Evolutionary conservation across 805 yeast species (phyloP), one percentile per base, ranked within the genome.

Genomic region (Saturnispora zaruensis): DNA sequence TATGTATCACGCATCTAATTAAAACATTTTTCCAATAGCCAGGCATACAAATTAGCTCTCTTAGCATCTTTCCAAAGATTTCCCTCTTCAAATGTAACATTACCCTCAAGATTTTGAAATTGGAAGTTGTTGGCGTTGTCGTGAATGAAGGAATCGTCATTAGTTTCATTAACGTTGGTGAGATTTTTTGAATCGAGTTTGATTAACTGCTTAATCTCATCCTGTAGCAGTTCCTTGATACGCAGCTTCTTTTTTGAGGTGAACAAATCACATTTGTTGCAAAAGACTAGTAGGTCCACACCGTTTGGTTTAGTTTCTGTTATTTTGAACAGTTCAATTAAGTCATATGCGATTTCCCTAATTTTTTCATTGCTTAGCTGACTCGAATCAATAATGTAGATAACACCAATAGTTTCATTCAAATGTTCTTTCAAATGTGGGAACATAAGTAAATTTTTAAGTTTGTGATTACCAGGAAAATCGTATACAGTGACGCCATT

Each of bases 391-490:
- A 90, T 70, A 52, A 91, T 72, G 55, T 77, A 88, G 1, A 90
- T 67, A 5, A 88, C 68, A 5, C 96, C 96, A 55, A 75, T 77
- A 46, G 84, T 63, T 16, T 76, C 66, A 18, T 64, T 51, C 20
- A 66, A 50, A 42, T 76, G 67, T 13, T 70, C 68, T 50, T 70
- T 69, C 42, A 81, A 60, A 55, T 75, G 68, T 50, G 76, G 75
- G 48, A 76, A 74, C 51, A 71, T 55, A 32, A 80, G 69, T 46
- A 82, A 68, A 51, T 78, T 77, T 48, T 76, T 77, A 56, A 90
- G 77, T 65, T 87, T 88, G 49, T 76, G 68, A 66, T 85, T 89
- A n/a, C 97, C 96, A 2, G 99, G 99, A 54, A 81, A 81, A 60
- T 91, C 98, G 46, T 84, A 73, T 37, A 90, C 64, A 53, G 74